Conservation (phyloP, 176 grass and related monocot species). For the Microstegium vimineum region DNA sequence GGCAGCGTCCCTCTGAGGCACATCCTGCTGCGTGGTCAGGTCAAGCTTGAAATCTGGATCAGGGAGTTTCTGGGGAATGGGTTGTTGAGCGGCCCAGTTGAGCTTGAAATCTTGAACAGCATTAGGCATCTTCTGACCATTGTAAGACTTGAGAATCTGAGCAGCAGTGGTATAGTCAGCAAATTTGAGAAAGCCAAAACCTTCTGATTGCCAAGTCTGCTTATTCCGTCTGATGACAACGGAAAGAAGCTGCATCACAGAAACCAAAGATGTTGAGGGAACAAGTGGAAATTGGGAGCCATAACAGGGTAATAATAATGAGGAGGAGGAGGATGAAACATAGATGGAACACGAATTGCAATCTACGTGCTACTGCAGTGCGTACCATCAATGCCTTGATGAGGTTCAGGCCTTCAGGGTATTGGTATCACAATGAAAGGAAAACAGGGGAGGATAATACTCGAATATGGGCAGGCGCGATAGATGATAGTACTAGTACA, state of each 20-base stretch:
- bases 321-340: too few species aligned
- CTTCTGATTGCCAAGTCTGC: constrained; percentile 37
- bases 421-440: background rate
- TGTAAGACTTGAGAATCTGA: constrained; percentile 53
- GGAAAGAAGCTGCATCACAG: constrained; percentile 38
- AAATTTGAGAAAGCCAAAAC: constrained; percentile 71
- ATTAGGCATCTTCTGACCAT: constrained; percentile 78
- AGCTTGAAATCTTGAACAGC: constrained; percentile 45
- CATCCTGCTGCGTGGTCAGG: background rate
- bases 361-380: background rate
- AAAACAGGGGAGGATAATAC: background rate
- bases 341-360: background rate
- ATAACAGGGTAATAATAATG: background rate
- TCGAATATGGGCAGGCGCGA: background rate
- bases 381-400: background rate
- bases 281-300: background rate
- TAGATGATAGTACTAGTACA: background rate
- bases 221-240: constrained; percentile 46
- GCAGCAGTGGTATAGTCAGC: constrained; percentile 28
- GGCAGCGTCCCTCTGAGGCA: background rate
- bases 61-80: constrained; percentile 19
- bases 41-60: background rate
- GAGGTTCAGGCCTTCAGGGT: background rate
- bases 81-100: constrained; percentile 31
- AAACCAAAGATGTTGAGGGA: background rate